Percentiles rank a stretch among this genome's conserved stretches.
phyloP scores from a whole-genome alignment of 106 monocot genomes.

The Acorus gramineus region DNA sequence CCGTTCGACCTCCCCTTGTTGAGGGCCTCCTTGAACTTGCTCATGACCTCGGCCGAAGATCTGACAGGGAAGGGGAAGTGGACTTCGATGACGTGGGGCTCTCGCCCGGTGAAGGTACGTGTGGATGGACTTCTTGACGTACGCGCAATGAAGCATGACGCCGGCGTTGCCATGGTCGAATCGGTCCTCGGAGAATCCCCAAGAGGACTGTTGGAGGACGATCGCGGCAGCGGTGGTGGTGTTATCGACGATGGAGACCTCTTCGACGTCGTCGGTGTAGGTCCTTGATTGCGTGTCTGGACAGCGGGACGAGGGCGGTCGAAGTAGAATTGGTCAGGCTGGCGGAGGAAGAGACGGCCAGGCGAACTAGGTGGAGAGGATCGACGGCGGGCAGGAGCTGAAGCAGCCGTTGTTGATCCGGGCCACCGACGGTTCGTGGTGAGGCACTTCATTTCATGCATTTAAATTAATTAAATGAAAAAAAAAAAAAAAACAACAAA shows the following conservation, averaged over 20 bases:
- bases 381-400: conserved; percentile 44
- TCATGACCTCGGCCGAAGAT: conserved; percentile 26
- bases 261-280: conserved; percentile 24
- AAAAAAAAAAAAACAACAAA: too few species aligned
- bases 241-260: conserved; percentile 46
- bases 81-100: conserved; percentile 45
- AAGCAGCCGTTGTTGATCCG: conserved; percentile 75
- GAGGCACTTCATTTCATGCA: background rate
- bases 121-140: conserved; percentile 57
- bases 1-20: conserved; percentile 26
- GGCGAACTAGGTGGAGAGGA: conserved; percentile 28
- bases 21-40: conserved; percentile 36
- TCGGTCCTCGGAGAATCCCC: conserved; percentile 32
- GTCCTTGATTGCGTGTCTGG: conserved; percentile 18
- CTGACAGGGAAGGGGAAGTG: conserved; percentile 42
- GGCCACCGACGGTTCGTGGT: conserved; percentile 49
- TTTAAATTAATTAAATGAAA: too few species aligned
- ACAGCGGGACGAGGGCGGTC: conserved; percentile 26
- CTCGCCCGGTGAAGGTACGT: conserved; percentile 48
- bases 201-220: conserved; percentile 11
- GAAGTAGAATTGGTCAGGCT: conserved; percentile 54
- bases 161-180: conserved; percentile 41
- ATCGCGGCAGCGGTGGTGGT: conserved; percentile 45
- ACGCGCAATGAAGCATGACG: conserved; percentile 50
- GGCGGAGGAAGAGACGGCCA: conserved; percentile 38